These are phyloP conservation scores for Euphorbia celastroides DNA, from an alignment of 441 rosid genomes.

Conservation along the genomic window DNA sequence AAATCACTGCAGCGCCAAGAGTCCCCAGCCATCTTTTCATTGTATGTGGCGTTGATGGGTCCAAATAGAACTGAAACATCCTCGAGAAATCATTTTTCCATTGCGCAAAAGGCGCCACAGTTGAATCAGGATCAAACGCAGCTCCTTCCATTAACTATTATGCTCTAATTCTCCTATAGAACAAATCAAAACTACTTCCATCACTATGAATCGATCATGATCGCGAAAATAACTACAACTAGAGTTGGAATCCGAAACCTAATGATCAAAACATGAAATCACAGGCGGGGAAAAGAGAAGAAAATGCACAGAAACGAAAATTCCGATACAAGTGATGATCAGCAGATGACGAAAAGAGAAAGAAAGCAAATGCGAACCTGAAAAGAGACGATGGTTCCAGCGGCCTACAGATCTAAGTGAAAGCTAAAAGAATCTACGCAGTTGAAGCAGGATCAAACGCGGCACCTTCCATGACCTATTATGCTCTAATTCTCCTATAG, in stretches of 20 bases:
- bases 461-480: slow-evolving; percentile 24
- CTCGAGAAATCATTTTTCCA: slow-evolving; percentile 23
- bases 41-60: slow-evolving; percentile 25
- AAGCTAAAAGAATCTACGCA: neutral
- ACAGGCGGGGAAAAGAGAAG: neutral
- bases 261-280: neutral
- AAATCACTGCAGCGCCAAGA: slow-evolving; percentile 18
- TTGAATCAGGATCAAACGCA: slow-evolving; percentile 24
- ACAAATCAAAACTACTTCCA: neutral
- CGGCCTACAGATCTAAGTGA: no score
- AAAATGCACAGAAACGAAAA: neutral
- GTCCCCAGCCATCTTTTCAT: slow-evolving; percentile 28
- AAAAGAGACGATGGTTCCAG: neutral
- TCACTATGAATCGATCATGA: neutral
- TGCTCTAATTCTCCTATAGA: slow-evolving; percentile 12
- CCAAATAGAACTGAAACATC: slow-evolving; percentile 27
- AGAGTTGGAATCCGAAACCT: neutral
- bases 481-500: slow-evolving; percentile 13
- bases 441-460: slow-evolving; percentile 24
- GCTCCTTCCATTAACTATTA: slow-evolving; percentile 24
- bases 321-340: no score
- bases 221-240: neutral
- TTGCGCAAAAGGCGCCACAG: slow-evolving; percentile 19
- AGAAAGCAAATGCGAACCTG: slow-evolving; percentile 1
- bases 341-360: neutral